Evolutionary conservation across 2,329 filamentous ascomycete species (phyloP).

Genomic region (Cytospora schulzeri): DNA sequence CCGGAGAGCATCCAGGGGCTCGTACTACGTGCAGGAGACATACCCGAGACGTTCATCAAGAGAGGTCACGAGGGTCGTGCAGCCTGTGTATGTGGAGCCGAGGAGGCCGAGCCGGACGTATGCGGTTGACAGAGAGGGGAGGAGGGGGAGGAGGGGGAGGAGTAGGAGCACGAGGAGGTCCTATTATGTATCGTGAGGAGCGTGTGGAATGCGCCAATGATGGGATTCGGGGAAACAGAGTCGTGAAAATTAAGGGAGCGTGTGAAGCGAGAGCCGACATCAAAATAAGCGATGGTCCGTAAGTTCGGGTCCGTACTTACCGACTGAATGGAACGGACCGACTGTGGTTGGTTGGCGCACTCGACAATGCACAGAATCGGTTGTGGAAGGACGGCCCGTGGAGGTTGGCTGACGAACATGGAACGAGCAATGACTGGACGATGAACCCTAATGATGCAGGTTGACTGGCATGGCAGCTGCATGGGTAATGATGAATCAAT

Average conservation of each 20-base stretch:
- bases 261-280: neutral
- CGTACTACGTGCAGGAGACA: conserved; percentile 3
- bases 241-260: neutral
- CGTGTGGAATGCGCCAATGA: neutral
- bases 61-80: neutral
- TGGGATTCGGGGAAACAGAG: neutral
- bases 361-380: no score
- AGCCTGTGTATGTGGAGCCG: conserved; percentile 12
- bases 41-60: conserved; percentile 3
- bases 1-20: neutral
- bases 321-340: neutral
- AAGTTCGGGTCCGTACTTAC: neutral
- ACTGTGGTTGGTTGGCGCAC: neutral
- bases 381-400: conserved; percentile 2
- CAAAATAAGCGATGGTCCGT: neutral
- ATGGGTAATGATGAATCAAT: neutral
- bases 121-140: neutral
- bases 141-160: neutral
- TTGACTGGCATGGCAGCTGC: neutral
- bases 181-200: neutral
- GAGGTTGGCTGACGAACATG: neutral
- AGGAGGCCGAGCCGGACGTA: conserved; percentile 10
- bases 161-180: neutral
- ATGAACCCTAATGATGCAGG: neutral
- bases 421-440: neutral